Evolutionary conservation across 805 yeast genomes (phyloP), one percentile per base, ranked within the genome.

Genomic region (Saccharomycopsis capsularis): DNA sequence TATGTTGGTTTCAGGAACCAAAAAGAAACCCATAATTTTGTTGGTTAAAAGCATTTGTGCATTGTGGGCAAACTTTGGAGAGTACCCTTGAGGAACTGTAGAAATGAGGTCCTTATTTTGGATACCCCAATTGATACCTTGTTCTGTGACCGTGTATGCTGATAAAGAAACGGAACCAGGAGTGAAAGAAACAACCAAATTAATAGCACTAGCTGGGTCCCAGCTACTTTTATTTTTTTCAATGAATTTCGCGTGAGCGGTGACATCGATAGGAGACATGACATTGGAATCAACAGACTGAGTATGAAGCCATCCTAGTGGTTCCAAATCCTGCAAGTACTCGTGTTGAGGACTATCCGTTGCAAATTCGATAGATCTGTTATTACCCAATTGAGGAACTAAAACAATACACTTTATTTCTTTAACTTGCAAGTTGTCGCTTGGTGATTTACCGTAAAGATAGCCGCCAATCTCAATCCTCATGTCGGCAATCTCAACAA

Each of bases 281-380:
- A 72, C 69, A 43, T 76, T 75, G 4, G 73, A 55, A 35, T 85
- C 95, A 18, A 76, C 77, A 1, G 83, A 73, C 62, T 83, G 88
- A 0, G 97, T 86, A 61, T 91, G 97, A n/a, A 93, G 75, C 95
- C 96, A 86, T 1, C 99, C 99, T 16, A 93, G 64, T 3, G 93
- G 76, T 59, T 88, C 90, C 32, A 87, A 63, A 1, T 77, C 84
- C n/a, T 71, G 69, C 9, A 75, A 57, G 41, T 67, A 68, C 19
- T 67, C 66, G 6, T 66, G 57, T 0, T 61, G 59, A 1, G 82
- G 79, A 2, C 73, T 55, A 24, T 58, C 51, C 0, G 59, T 57
- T 3, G 91, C 80, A 48, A 88, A 71, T 56, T 84, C 80, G 13
- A 89, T 79, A 3, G 77, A 67, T 52, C 76, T 79, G 25, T 74